Percentiles rank a stretch among this genome's conserved stretches.
phyloP scores from a whole-genome alignment of 2,329 filamentous ascomycete species.

The Arthrobotrys pseudoclavata region DNA sequence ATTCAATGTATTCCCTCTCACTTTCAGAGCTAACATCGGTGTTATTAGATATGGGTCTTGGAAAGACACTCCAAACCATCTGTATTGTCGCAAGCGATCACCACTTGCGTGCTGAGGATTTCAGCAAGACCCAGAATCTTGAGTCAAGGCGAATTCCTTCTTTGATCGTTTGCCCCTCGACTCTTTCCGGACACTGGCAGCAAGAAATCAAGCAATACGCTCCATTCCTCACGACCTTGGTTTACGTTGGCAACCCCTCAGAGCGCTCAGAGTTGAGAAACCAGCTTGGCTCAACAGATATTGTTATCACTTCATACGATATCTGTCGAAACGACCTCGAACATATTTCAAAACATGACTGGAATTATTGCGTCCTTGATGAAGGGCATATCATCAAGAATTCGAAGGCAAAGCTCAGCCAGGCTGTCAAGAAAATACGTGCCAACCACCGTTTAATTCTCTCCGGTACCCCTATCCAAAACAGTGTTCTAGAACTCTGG shows the following conservation, averaged over 20 bases:
- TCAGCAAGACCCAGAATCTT: constrained; percentile 80
- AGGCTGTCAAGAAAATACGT: constrained; percentile 87
- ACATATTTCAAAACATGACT: constrained; percentile 82
- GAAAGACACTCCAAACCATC: constrained; percentile 95
- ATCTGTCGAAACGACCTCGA: constrained; percentile 97
- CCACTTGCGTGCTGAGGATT: constrained; percentile 91
- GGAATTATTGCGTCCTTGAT: constrained; percentile 98
- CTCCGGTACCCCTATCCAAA: constrained; percentile 96
- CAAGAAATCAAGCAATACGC: constrained; percentile 97
- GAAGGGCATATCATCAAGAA: constrained; percentile 99
- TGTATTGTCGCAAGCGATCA: constrained; percentile 99
- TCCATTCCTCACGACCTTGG: constrained; percentile 88
- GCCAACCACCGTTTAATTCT: constrained; percentile 97
- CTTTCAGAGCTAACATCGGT: constrained; percentile 17
- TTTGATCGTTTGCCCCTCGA: constrained; percentile 95
- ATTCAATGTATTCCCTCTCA: background rate
- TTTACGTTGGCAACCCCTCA: constrained; percentile 89
- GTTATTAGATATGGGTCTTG: constrained; percentile 88
- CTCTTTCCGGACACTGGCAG: constrained; percentile 97
- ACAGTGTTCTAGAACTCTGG: constrained; percentile 97
- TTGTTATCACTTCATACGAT: constrained; percentile 98
- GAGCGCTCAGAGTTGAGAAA: constrained; percentile 81
- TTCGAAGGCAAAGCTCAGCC: constrained; percentile 93
- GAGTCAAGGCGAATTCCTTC: constrained; percentile 87
- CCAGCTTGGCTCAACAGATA: constrained; percentile 81